Conservation (phyloP, 805 yeast species). For the Candida cerambycidarum region DNA sequence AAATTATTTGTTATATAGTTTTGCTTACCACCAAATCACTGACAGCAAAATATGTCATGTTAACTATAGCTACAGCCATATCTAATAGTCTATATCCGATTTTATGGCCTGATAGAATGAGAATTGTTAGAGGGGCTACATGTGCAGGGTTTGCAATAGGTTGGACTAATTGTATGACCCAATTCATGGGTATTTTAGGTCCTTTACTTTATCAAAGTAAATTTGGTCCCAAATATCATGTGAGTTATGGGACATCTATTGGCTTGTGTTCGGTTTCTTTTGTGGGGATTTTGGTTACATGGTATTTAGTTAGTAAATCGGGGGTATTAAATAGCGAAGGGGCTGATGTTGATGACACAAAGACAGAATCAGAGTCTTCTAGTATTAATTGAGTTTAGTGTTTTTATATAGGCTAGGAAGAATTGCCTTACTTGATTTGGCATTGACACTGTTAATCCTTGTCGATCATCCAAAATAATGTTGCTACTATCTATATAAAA, state of each 20-base stretch:
- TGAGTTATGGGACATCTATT: slow-evolving; percentile 15
- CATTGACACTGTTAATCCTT: no score
- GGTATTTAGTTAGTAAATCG: slow-evolving; percentile 15
- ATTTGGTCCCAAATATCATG: slow-evolving; percentile 16
- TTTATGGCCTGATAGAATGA: slow-evolving; percentile 19
- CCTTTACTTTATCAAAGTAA: slow-evolving; percentile 17
- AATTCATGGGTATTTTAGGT: slow-evolving; percentile 17
- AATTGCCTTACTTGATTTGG: no score
- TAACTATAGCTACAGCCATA: slow-evolving; percentile 16
- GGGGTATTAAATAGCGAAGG: slow-evolving; percentile 17
- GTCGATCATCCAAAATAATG: no score
- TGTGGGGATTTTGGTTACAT: slow-evolving; percentile 11
- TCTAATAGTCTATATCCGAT: slow-evolving; percentile 17
- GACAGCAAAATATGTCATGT: slow-evolving; percentile 15
- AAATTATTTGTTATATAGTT: slow-evolving; percentile 16
- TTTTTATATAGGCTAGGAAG: no score
- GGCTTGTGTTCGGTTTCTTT: slow-evolving; percentile 13
- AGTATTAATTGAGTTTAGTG: not conserved
- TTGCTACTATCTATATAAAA: not conserved
- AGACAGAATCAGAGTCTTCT: not conserved
- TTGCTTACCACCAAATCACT: slow-evolving; percentile 9
- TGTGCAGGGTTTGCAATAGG: slow-evolving; percentile 18
- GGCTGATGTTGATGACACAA: slow-evolving; percentile 8
- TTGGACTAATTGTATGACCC: slow-evolving; percentile 14
- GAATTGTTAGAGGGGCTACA: slow-evolving; percentile 16